Evolutionary conservation across 768 basidiomycete species (phyloP).

Genomic region (Termitomyces sp.): DNA sequence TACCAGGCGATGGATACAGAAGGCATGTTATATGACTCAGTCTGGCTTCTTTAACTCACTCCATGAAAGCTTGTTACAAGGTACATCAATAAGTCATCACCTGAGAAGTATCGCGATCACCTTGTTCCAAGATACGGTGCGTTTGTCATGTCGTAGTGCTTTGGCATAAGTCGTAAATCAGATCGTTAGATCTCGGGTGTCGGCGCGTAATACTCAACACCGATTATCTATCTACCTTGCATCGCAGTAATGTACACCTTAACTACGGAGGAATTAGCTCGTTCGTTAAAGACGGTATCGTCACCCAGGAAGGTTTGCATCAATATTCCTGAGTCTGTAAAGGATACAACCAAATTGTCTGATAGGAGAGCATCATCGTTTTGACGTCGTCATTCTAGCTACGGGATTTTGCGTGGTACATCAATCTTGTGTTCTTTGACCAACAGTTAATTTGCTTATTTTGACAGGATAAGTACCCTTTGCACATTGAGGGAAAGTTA

Average conservation of each 20-base stretch:
- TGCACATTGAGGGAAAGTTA: conserved; percentile 23
- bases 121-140: conserved; percentile 48
- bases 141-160: background rate
- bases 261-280: conserved; percentile 34
- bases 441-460: background rate
- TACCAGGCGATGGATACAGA: conserved; percentile 2
- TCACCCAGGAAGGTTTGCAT: conserved; percentile 30
- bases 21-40: background rate
- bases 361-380: conserved; percentile 25
- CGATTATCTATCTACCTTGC: conserved; percentile 36
- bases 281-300: conserved; percentile 35
- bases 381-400: conserved; percentile 35
- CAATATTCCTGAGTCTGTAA: background rate
- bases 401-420: conserved; percentile 30
- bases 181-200: conserved; percentile 38
- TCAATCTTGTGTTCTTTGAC: background rate
- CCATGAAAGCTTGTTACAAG: conserved; percentile 11
- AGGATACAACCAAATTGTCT: background rate
- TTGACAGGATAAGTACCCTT: conserved; percentile 26
- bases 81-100: conserved; percentile 37
- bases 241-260: conserved; percentile 40
- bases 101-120: conserved; percentile 35
- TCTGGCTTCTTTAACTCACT: background rate
- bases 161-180: background rate
- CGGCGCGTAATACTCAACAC: conserved; percentile 49